Evolutionary conservation across 2,329 filamentous ascomycete genomes (phyloP).

Genomic region (Raffaelea arxii): DNA sequence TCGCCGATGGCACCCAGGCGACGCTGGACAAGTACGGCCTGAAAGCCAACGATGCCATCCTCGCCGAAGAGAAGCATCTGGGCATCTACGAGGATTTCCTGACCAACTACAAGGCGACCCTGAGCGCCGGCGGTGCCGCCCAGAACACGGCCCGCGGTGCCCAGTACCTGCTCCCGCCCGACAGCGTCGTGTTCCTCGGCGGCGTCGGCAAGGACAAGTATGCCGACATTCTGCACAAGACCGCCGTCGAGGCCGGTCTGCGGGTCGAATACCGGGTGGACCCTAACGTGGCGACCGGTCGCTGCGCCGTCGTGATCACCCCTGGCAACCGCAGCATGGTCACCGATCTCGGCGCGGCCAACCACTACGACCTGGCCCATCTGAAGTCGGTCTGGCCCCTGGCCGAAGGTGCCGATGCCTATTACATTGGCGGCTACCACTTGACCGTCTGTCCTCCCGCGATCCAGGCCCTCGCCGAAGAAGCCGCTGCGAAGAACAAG

Average conservation of each 20-base stretch:
- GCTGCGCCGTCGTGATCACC: slow-evolving; percentile 94
- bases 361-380: slow-evolving; percentile 93
- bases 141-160: slow-evolving; percentile 97
- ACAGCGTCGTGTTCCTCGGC: slow-evolving; percentile 88
- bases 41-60: slow-evolving; percentile 95
- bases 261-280: slow-evolving; percentile 94
- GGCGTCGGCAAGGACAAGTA: slow-evolving; percentile 96
- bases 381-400: slow-evolving; percentile 88
- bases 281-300: slow-evolving; percentile 72
- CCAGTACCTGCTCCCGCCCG: slow-evolving; percentile 84
- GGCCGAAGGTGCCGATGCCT: slow-evolving; percentile 78
- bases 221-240: slow-evolving; percentile 75
- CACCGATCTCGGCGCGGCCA: slow-evolving; percentile 92
- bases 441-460: slow-evolving; percentile 91
- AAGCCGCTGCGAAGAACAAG: slow-evolving; percentile 86
- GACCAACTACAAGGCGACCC: slow-evolving; percentile 82
- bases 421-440: slow-evolving; percentile 95
- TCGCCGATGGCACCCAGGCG: slow-evolving; percentile 70
- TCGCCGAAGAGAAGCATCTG: slow-evolving; percentile 85
- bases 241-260: slow-evolving; percentile 79
- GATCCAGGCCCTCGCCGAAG: slow-evolving; percentile 80
- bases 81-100: slow-evolving; percentile 88
- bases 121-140: slow-evolving; percentile 91
- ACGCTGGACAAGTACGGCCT: slow-evolving; percentile 88
- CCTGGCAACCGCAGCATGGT: slow-evolving; percentile 91